Conservation (phyloP, 1,284 basidiomycete species). For the Pseudozyma hubeiensis region DNA sequence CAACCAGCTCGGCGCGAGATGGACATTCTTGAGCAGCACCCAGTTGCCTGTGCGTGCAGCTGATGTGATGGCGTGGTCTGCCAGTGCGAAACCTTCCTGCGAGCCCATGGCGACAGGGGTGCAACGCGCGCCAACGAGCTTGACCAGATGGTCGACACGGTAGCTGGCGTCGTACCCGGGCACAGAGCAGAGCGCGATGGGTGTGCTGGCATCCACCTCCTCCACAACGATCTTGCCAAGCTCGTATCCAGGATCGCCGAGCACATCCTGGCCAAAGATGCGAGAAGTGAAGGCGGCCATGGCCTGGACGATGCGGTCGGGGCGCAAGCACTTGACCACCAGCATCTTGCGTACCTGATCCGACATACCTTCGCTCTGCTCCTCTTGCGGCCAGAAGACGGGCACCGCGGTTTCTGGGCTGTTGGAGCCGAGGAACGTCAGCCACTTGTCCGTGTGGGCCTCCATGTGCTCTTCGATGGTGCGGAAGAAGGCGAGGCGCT, state of each 20-base stretch:
- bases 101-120: slow-evolving; percentile 67
- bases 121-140: slow-evolving; percentile 48
- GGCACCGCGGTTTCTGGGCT: slow-evolving; percentile 80
- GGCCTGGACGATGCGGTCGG: slow-evolving; percentile 86
- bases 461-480: slow-evolving; percentile 79
- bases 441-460: slow-evolving; percentile 80
- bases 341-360: slow-evolving; percentile 81
- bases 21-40: slow-evolving; percentile 68
- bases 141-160: slow-evolving; percentile 63
- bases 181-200: slow-evolving; percentile 65
- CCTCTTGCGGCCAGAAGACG: slow-evolving; percentile 74
- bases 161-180: slow-evolving; percentile 66
- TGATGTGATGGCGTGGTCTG: slow-evolving; percentile 64
- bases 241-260: slow-evolving; percentile 63
- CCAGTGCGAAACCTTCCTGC: slow-evolving; percentile 62
- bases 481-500: slow-evolving; percentile 76
- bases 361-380: slow-evolving; percentile 70
- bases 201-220: slow-evolving; percentile 57
- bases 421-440: slow-evolving; percentile 77
- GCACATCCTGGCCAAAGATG: slow-evolving; percentile 84
- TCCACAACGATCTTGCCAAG: slow-evolving; percentile 54
- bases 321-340: slow-evolving; percentile 87
- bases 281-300: slow-evolving; percentile 79
- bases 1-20: slow-evolving; percentile 65
- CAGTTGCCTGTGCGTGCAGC: slow-evolving; percentile 63